Base-by-base conservation (phyloP, 106 monocot genomes). In the Gastrodia elata region DNA sequence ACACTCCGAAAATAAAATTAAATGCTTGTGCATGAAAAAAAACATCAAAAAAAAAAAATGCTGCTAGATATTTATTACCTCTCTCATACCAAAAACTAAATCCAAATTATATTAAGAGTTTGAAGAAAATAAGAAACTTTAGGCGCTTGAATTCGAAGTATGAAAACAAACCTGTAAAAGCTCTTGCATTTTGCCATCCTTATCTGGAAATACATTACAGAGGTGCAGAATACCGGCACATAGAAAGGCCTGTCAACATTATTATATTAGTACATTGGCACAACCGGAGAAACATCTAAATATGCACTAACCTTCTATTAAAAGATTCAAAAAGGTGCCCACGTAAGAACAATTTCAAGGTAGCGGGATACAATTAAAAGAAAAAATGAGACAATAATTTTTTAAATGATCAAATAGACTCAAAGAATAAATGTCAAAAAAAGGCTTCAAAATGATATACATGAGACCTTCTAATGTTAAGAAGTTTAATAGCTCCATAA, bases 161-260 rank as follows among this genome's bases (percentile, higher is more conserved):
- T 39, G 39, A 40, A 37, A 67, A 69, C 67, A 69, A 69, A 69
- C 69, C 69, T 69, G 69, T 25, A 69, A 69, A 69, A 69, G 35
- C 24, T 69, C 69, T 0, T 13, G 69, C 8, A 69, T 69, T 69
- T 69, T 69, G 3, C 41, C 69, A 69, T 69, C 69, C 41, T 69
- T 69, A 69, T 69, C 69, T 69, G 69, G 69, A 40, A 69, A 32
- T 20, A 39, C 41, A 35, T 69, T 69, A 35, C 69, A 69, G 8
- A 69, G 40, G 40, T 69, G 40, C 7, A 69, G 69, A 69, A 69
- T 69, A 40, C 69, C 69, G 41, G 69, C 69, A 69, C 69, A 69
- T 26, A 69, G 20, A 69, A 69, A 40, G 6, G 69, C 69, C 69
- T 69, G 69, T 13, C 20, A 18, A 67, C 36, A 67, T 69, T 25